These are phyloP conservation scores for Lepidium didymum DNA, from an alignment of 345 rosid species.

Conservation along the genomic window DNA sequence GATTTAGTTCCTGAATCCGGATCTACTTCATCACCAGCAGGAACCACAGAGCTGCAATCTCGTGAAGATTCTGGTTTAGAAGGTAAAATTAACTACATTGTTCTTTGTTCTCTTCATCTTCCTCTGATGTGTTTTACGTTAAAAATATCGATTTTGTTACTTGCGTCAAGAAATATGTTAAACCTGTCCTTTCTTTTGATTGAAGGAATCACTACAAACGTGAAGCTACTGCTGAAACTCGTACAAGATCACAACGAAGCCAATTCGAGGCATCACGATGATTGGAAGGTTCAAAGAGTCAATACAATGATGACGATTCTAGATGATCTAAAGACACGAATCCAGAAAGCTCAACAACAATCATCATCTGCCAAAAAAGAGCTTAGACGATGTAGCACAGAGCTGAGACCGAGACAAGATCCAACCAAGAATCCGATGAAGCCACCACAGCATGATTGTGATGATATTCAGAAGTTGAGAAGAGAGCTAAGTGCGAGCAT, in stretches of 20 bases:
- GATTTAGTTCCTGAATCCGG: slow-evolving; percentile 28
- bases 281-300: slow-evolving; percentile 45
- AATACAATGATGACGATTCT: slow-evolving; percentile 69
- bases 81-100: slow-evolving; percentile 28
- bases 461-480: slow-evolving; percentile 44
- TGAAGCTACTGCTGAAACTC: slow-evolving; percentile 59
- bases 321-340: slow-evolving; percentile 56
- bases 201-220: slow-evolving; percentile 50
- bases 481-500: slow-evolving; percentile 47
- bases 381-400: slow-evolving; percentile 71
- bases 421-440: slow-evolving; percentile 5
- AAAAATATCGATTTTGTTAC: background rate
- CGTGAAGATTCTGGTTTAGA: slow-evolving; percentile 40
- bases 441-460: slow-evolving; percentile 32
- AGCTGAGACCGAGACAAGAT: slow-evolving; percentile 37
- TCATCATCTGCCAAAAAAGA: slow-evolving; percentile 35
- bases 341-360: slow-evolving; percentile 58
- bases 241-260: slow-evolving; percentile 70
- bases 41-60: background rate
- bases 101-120: background rate
- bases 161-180: slow-evolving; percentile 1
- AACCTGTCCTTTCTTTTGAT: background rate
- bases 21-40: slow-evolving; percentile 15
- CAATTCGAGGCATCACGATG: slow-evolving; percentile 38
- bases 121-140: background rate